Base-by-base conservation (phyloP, 805 yeast species). In the Tetrapisispora pingtungensis region DNA sequence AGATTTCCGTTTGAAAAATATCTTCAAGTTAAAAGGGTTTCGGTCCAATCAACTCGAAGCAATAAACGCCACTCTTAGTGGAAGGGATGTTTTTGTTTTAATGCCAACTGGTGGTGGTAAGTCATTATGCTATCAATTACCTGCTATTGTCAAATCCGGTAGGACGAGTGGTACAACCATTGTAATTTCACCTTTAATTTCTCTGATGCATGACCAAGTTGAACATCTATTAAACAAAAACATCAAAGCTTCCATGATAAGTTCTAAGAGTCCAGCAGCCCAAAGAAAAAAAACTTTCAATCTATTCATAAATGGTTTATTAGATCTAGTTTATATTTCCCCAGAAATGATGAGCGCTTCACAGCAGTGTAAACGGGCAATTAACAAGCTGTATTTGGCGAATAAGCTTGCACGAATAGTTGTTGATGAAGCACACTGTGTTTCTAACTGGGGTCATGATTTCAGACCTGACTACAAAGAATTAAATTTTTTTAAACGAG, bases 71-170 rank as follows among this genome's bases (percentile, higher is more conserved):
- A 81, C 86, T 30, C 57, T 81, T 33, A 62, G 73, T 7, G 96
- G 96, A 1, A 73, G 75, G 39, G 98, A 93, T 59, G 95, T 85
- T 0, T 87, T 93, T 67, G 97, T 93, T 2, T 69, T 93, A 54
- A 90, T 93, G 96, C 99, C 99, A 0, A 93, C 99, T 0, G 99
- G 99, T 33, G 98, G 98, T 41, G 99, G 99, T 40, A 93, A 93
- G 60, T 90, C 97, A 0, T 67, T 93, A 34, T 93, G 99, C 59
- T 93, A 89, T 63, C 99, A 93, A 62, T 69, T 93, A 30, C 98
- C 99, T 0, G 97, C 98, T 0, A 69, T 93, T 36, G 80, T 90
- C 1, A 70, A 71, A 33, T 71, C 81, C 1, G 96, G 96, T 1
- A 71, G 62, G 27, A 85, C 96, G 0, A 66, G 64, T 14, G 97